A percentile compares a stretch with the other conserved stretches of the same genome.
Conservation (phyloP, 805 yeast genomes). For the Metschnikowia lochheadii region DNA sequence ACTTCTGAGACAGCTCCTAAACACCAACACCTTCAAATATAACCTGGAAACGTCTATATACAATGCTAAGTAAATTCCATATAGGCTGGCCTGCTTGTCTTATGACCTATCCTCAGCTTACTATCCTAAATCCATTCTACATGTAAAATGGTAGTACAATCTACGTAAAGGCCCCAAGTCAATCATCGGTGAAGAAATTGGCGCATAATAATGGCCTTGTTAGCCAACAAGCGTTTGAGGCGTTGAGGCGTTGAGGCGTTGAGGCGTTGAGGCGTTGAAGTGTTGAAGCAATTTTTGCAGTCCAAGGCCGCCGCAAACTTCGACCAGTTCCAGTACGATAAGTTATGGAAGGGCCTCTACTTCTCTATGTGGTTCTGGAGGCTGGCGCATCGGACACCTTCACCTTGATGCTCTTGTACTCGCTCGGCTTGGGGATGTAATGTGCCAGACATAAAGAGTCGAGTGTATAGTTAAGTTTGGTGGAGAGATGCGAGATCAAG, state of each 20-base stretch:
- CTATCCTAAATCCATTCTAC: too few relatives aligned
- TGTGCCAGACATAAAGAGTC: conserved; percentile 94
- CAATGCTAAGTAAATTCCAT: too few relatives aligned
- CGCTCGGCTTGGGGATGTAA: conserved; percentile 86
- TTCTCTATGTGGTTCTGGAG: conserved; percentile 95
- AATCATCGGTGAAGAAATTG: too few relatives aligned
- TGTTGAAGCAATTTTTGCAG: conserved; percentile 50
- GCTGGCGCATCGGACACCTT: conserved; percentile 64
- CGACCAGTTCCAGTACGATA: conserved; percentile 57
- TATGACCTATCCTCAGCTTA: too few relatives aligned
- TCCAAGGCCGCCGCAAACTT: conserved; percentile 37
- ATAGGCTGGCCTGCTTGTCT: too few relatives aligned
- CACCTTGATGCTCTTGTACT: conserved; percentile 66
- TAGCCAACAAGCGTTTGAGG: conserved; percentile 67
- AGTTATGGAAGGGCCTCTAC: conserved; percentile 94
- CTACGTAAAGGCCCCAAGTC: too few relatives aligned
- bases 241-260: conserved; percentile 26
- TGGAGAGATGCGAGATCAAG: conserved; percentile 67
- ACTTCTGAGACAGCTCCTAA: too few relatives aligned
- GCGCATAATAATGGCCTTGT: conserved; percentile 75
- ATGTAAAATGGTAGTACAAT: too few relatives aligned
- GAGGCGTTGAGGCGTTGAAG: too few relatives aligned
- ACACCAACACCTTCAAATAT: too few relatives aligned
- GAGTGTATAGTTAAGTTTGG: conserved; percentile 60
- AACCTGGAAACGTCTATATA: too few relatives aligned